Percentiles rank a stretch among this genome's conserved stretches.
These are phyloP conservation scores for Amanita fuliginea DNA, from an alignment of 768 basidiomycete species.

Conservation along the genomic window DNA sequence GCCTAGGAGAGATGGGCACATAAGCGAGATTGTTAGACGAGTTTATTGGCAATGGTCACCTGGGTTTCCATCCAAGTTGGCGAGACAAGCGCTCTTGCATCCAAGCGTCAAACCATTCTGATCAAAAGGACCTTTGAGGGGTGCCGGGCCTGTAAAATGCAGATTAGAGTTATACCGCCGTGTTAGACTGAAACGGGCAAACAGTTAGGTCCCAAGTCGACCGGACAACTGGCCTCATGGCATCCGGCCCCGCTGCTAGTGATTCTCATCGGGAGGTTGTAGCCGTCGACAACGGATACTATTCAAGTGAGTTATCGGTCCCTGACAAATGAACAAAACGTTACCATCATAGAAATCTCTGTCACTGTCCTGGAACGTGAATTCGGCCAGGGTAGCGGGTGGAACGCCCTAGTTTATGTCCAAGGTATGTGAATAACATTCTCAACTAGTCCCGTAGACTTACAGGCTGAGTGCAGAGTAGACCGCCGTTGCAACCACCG, in stretches of 20 bases:
- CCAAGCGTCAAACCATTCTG: constrained; percentile 44
- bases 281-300: constrained; percentile 62
- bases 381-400: constrained; percentile 61
- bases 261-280: constrained; percentile 42
- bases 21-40: neutral
- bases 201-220: constrained; percentile 40
- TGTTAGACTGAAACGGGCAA: neutral
- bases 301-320: neutral
- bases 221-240: constrained; percentile 25
- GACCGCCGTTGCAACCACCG: no score
- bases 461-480: neutral
- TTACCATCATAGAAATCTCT: constrained; percentile 52
- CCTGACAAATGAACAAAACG: neutral
- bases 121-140: constrained; percentile 42
- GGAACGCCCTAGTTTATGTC: constrained; percentile 36
- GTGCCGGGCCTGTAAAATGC: constrained; percentile 29
- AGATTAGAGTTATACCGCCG: neutral
- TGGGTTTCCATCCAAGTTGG: constrained; percentile 31
- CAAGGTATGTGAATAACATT: constrained; percentile 22
- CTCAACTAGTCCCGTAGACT: neutral
- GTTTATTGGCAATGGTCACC: constrained; percentile 11
- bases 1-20: constrained; percentile 16
- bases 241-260: constrained; percentile 35
- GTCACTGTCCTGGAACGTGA: constrained; percentile 37
- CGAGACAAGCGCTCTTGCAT: constrained; percentile 48